phyloP scores from a whole-genome alignment of 768 basidiomycete species.

The Boletus subcaerulescens region DNA sequence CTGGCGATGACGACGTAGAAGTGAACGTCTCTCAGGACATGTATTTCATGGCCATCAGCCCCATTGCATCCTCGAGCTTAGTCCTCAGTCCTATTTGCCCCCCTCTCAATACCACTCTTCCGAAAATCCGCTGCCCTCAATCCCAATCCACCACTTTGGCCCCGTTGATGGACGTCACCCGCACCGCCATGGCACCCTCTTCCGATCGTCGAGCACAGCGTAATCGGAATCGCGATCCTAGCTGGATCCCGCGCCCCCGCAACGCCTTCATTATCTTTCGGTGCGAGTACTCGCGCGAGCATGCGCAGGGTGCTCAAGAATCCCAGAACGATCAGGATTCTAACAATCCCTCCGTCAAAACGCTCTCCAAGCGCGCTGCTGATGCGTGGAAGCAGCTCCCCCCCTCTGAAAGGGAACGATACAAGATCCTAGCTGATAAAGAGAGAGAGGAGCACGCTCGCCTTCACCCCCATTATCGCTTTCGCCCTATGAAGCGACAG shows the following conservation, averaged over 20 bases:
- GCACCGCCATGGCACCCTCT: conserved; percentile 29
- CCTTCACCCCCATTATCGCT: conserved; percentile 61
- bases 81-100: conserved; percentile 13
- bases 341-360: conserved; percentile 38
- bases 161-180: neutral
- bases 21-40: conserved; percentile 21
- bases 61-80: neutral
- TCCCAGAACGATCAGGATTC: conserved; percentile 29
- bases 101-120: conserved; percentile 7
- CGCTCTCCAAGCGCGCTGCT: conserved; percentile 73
- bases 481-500: conserved; percentile 49
- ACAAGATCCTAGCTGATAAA: conserved; percentile 49
- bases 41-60: conserved; percentile 3
- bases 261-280: conserved; percentile 76
- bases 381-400: conserved; percentile 69
- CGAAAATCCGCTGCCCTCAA: neutral
- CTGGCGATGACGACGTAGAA: conserved; percentile 27
- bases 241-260: conserved; percentile 64
- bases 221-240: conserved; percentile 46
- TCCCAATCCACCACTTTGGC: neutral
- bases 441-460: conserved; percentile 58
- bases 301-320: conserved; percentile 37
- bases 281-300: conserved; percentile 54
- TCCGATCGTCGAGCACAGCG: conserved; percentile 38
- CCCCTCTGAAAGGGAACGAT: conserved; percentile 45